Evolutionary conservation across 2,329 filamentous ascomycete genomes (phyloP).

Genomic region (Calonectria pseudoreteaudii): DNA sequence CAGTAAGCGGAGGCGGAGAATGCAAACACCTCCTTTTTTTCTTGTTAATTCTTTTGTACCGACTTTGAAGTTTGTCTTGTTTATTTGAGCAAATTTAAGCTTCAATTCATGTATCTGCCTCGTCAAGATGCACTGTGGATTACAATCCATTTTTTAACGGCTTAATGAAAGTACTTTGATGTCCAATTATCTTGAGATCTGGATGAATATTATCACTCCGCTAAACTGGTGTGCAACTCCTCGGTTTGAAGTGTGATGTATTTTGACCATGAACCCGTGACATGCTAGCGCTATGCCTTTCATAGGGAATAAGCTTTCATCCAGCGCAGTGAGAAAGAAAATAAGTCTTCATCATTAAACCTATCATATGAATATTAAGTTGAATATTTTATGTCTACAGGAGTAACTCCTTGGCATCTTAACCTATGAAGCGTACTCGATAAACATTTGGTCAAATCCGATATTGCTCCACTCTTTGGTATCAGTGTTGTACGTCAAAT

Average conservation of each 20-base stretch:
- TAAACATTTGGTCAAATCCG: not conserved
- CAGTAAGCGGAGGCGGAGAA: not conserved
- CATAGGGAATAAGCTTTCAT: not conserved
- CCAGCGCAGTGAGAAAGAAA: not conserved
- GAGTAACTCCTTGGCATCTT: not conserved
- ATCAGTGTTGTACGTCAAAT: not conserved
- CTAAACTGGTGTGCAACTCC: not conserved
- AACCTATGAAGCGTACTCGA: not conserved
- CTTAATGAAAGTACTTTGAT: no score
- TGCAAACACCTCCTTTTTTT: not conserved
- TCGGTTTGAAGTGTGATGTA: not conserved
- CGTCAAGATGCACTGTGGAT: no score
- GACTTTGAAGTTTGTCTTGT: not conserved
- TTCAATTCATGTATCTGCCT: not conserved
- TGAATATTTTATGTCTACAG: not conserved
- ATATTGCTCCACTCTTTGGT: not conserved
- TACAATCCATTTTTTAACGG: no score
- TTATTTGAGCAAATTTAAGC: not conserved
- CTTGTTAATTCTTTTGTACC: not conserved
- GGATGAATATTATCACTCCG: no score
- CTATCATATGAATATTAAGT: not conserved
- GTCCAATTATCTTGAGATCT: no score
- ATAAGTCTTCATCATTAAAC: not conserved
- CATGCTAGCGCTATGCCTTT: not conserved
- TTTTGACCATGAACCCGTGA: not conserved